Evolutionary conservation across 1,284 basidiomycete genomes (phyloP), one percentile per base, ranked within the genome.

Genomic region (Ceratobasidium sp.): DNA sequence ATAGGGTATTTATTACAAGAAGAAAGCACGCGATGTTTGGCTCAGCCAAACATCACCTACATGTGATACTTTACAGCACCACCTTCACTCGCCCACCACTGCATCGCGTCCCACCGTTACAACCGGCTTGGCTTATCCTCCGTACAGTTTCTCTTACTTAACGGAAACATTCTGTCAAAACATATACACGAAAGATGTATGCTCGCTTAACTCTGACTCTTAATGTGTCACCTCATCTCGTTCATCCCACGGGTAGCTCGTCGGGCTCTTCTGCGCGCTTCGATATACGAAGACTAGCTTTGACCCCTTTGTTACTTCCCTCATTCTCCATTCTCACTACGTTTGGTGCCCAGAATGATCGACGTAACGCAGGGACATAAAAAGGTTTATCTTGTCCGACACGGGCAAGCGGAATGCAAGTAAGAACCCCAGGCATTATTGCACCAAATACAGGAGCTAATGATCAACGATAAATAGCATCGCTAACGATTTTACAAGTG

Each of bases 371-470:
- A 54, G 31, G 58, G 46, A 6, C 41, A 62, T 61, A 74, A 74
- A 24, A 41, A 39, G n/a, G 37, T 74, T 34, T 74, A 74, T 14
- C 49, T 74, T 1, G 46, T 74, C 29, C 71, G 71, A 16, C 71
- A 74, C 27, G 71, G 71, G 6, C 71, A 74, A 39, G 71, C 71
- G n/a, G 71, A 74, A 48, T 64, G 61, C 71, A 74, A 74, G 71
- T 74, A 27, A 29, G 71, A 61, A 4, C n/a, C 6, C 13, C 1
- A n/a, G 1, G 9, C 29, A 8, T 34, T 22, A n/a, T 31, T 19
- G 13, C 39, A 51, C 9, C 27, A 16, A 39, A 24, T 13, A n/a
- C 19, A 31, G 2, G 34, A 31, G 16, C 31, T 59, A 27, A 49
- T 19, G 3, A 22, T 14, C 27, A 9, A n/a, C 24, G 31, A 27